These are phyloP conservation scores for Phytophthora crassamura DNA, from an alignment of 352 stramenopile species.

Conservation along the genomic window DNA sequence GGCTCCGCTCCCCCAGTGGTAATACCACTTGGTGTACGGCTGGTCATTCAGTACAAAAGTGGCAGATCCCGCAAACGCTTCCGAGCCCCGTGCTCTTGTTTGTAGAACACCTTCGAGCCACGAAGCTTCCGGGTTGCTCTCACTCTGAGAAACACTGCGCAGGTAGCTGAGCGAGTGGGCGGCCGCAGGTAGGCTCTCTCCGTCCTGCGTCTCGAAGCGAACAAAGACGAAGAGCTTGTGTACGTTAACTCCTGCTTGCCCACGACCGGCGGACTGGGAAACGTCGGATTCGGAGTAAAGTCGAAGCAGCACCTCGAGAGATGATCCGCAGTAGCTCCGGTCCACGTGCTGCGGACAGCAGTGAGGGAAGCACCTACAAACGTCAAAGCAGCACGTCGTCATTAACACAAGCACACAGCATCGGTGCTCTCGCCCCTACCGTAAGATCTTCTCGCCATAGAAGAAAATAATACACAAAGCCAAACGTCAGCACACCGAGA, in stretches of 20 bases:
- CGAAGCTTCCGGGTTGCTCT: constrained; percentile 60
- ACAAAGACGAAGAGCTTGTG: constrained; percentile 41
- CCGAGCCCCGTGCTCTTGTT: constrained; percentile 17
- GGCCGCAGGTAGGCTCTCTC: constrained; percentile 11
- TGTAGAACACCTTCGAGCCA: constrained; percentile 59
- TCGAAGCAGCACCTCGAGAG: constrained; percentile 46
- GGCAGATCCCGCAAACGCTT: constrained; percentile 4
- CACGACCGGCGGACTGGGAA: neutral
- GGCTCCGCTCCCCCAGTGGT: constrained; percentile 67
- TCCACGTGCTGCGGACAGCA: constrained; percentile 63
- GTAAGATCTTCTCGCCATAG: too few relatives aligned
- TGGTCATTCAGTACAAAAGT: constrained; percentile 58
- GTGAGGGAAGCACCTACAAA: constrained; percentile 49
- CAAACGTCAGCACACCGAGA: neutral
- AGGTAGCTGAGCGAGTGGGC: constrained; percentile 27
- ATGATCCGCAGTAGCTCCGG: constrained; percentile 62
- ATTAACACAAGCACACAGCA: neutral
- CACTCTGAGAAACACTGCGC: constrained; percentile 51
- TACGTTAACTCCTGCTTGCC: constrained; percentile 20
- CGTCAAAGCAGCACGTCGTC: too few relatives aligned
- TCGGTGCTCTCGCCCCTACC: too few relatives aligned
- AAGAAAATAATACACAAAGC: neutral
- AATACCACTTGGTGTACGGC: constrained; percentile 62
- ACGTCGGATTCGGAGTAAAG: neutral
- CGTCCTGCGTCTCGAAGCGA: constrained; percentile 44